Conservation (phyloP, 768 basidiomycete genomes). For the Calocera viscosa region DNA sequence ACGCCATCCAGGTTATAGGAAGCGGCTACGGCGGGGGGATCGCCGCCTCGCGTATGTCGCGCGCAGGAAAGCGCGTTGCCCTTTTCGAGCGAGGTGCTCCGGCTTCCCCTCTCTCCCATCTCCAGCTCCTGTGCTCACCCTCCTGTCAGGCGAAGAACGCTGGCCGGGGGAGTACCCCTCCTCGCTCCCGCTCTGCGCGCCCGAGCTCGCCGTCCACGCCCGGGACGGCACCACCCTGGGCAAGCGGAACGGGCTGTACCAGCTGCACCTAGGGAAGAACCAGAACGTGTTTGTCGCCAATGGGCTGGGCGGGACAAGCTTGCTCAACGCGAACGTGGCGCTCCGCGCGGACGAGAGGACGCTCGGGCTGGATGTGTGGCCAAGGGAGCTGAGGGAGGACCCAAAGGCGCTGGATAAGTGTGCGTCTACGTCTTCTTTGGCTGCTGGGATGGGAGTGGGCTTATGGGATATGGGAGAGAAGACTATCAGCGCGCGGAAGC, state of each 20-base stretch:
- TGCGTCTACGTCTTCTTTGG: background rate
- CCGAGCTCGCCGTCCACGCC: background rate
- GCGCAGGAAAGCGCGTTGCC: slow-evolving; percentile 3
- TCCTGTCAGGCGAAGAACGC: background rate
- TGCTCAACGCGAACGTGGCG: slow-evolving; percentile 10
- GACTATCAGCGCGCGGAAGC: slow-evolving; percentile 7
- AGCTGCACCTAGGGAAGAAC: background rate
- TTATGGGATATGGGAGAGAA: background rate
- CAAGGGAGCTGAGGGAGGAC: slow-evolving; percentile 2
- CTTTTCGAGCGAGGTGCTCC: slow-evolving; percentile 5
- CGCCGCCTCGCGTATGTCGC: slow-evolving; percentile 11
- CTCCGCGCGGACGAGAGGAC: slow-evolving; percentile 5
- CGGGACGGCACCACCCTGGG: background rate
- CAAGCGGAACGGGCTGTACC: slow-evolving; percentile 8
- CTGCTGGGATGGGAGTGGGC: background rate
- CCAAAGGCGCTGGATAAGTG: background rate
- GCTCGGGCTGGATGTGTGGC: slow-evolving; percentile 5
- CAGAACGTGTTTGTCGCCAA: slow-evolving; percentile 10
- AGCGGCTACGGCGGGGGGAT: slow-evolving; percentile 10
- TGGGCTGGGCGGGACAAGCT: slow-evolving; percentile 9
- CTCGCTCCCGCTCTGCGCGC: background rate
- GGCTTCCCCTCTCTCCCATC: background rate
- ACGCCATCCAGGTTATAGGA: background rate
- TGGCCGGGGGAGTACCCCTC: slow-evolving; percentile 9
- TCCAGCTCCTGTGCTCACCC: background rate